phyloP scores from a whole-genome alignment of 768 basidiomycete species.

The Phaeotremella fagi region DNA sequence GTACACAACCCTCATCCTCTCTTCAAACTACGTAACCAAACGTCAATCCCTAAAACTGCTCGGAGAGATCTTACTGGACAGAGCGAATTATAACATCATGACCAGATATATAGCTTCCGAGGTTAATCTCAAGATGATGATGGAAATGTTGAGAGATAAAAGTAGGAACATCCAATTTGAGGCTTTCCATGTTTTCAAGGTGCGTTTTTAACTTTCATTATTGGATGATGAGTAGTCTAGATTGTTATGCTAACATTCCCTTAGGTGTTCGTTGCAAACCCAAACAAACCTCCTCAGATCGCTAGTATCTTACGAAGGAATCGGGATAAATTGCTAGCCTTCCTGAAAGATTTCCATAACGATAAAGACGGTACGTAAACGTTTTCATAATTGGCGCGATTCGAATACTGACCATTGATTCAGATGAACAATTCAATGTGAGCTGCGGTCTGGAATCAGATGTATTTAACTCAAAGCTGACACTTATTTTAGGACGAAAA shows the following conservation, averaged over 20 bases:
- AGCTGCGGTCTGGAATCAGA: no score
- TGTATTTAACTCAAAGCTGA: background rate
- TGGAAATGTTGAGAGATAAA: conserved; percentile 96
- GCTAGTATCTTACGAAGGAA: conserved; percentile 84
- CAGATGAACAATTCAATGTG: conserved; percentile 92
- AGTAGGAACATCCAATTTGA: conserved; percentile 99
- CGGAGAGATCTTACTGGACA: conserved; percentile 94
- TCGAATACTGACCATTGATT: background rate
- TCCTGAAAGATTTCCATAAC: conserved; percentile 91
- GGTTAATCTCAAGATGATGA: conserved; percentile 98
- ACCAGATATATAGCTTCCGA: conserved; percentile 93
- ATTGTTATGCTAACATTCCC: no score
- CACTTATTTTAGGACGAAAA: conserved; percentile 74
- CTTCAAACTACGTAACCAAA: conserved; percentile 97
- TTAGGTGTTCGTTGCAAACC: conserved; percentile 96
- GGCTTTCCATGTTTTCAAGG: conserved; percentile 99
- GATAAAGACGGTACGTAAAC: conserved; percentile 74
- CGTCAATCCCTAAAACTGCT: conserved; percentile 96
- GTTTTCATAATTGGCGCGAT: background rate
- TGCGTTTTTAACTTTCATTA: no score
- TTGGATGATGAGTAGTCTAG: no score
- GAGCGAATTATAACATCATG: conserved; percentile 98
- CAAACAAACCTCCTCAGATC: conserved; percentile 96
- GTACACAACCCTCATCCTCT: conserved; percentile 86
- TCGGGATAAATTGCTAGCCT: conserved; percentile 84